phyloP scores from a whole-genome alignment of 2,329 filamentous ascomycete species.

The Alternaria arbusti region DNA sequence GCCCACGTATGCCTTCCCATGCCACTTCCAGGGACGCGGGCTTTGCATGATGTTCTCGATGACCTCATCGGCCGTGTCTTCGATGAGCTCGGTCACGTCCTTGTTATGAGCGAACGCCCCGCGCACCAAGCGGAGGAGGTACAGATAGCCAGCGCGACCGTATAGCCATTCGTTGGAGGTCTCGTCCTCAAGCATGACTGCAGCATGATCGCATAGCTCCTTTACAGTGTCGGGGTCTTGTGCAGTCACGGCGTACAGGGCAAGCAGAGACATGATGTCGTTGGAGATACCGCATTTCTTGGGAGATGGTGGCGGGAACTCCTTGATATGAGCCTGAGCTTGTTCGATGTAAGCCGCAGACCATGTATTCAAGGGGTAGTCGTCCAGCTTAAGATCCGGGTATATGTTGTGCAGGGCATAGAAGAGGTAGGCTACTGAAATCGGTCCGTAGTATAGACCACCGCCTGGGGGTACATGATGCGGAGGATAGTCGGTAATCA shows the following conservation, averaged over 20 bases:
- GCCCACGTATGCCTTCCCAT: conserved; percentile 68
- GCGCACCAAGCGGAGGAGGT: conserved; percentile 69
- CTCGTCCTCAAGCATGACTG: conserved; percentile 54
- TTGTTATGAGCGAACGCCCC: conserved; percentile 61
- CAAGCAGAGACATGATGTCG: conserved; percentile 58
- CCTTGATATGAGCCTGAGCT: conserved; percentile 57
- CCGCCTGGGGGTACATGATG: conserved; percentile 54
- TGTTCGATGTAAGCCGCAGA: conserved; percentile 58
- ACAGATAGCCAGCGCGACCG: conserved; percentile 71
- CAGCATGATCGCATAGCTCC: conserved; percentile 58
- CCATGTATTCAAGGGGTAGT: conserved; percentile 56
- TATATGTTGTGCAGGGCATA: conserved; percentile 58
- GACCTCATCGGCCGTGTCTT: conserved; percentile 62
- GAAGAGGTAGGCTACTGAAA: conserved; percentile 58
- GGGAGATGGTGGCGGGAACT: conserved; percentile 54
- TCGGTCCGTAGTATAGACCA: conserved; percentile 59
- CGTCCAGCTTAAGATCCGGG: conserved; percentile 55
- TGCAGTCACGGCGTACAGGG: conserved; percentile 57
- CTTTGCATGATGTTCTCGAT: conserved; percentile 65
- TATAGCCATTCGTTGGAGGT: conserved; percentile 69
- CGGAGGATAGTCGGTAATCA: conserved; percentile 57
- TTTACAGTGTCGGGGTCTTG: conserved; percentile 58
- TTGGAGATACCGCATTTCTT: conserved; percentile 58
- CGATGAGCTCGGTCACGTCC: conserved; percentile 58
- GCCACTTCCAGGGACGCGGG: conserved; percentile 68